Base-by-base conservation (phyloP, 805 yeast species). In the Candida bentonensis region DNA sequence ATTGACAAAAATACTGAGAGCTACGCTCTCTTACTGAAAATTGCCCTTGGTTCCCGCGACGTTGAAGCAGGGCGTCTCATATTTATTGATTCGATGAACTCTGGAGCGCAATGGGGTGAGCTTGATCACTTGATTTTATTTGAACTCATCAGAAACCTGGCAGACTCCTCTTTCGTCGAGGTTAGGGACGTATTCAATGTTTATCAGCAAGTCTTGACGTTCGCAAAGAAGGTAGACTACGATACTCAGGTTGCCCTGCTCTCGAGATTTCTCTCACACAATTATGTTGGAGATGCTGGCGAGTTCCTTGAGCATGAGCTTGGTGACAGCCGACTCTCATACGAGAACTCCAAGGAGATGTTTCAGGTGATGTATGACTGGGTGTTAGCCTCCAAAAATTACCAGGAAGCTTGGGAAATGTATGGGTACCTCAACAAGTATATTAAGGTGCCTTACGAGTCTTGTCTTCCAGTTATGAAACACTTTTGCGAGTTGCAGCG, bases 381-480 rank as follows among this genome's bases (percentile, higher is more conserved):
- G 49, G 62, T 76, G 7, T 49, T 69, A 22, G 49, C 64, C 0
- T 61, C 67, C 21, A 46, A 57, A 3, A 59, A 65, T 26, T 56
- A 62, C 13, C 58, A 66, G 21, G 71, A 69, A 46, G 72, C 76
- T 0, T 79, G 81, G 80, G 68, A 68, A 4, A 60, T 81, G 3
- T 81, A 77, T 50, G 75, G 74, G 3, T 73, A 71, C 44, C 53
- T 82, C 40, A 73, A 73, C 52, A 64, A 69, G 50, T 69, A 72
- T 43, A 79, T 81, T 55, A 53, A 49, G 39, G 66, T 80, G 1
- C 82, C 87, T 0, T 72, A 62, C 50, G 78, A 77, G 3, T 62
- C 73, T 3, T 80, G 78, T 53, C 64, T 73, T 22, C 79, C 80
- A 1, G 62, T 78, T 2, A 70, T 82, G 65, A 60, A 68, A 49